These are phyloP conservation scores for Hyaloscypha hepaticicola DNA, from an alignment of 495 filamentous ascomycete species.

Conservation along the genomic window DNA sequence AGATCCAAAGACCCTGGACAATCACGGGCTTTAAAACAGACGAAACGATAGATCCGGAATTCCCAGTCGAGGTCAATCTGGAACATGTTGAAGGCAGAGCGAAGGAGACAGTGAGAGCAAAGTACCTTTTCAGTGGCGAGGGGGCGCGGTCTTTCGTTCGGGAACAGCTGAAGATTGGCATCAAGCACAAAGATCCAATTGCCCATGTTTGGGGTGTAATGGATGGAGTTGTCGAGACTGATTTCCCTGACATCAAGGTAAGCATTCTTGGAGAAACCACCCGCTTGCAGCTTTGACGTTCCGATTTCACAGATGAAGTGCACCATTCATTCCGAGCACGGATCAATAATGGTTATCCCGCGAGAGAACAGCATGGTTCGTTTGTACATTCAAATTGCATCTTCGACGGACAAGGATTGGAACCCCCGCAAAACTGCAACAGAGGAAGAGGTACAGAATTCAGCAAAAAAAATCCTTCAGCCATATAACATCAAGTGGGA, in stretches of 20 bases:
- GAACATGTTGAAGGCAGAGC: constrained; percentile 72
- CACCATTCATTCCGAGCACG: constrained; percentile 67
- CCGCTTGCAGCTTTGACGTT: neutral
- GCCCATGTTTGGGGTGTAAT: constrained; percentile 74
- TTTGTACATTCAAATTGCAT: constrained; percentile 73
- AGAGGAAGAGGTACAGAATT: constrained; percentile 63
- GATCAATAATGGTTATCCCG: constrained; percentile 75
- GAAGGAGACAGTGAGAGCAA: constrained; percentile 53
- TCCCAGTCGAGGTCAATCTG: constrained; percentile 63
- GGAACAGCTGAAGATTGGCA: constrained; percentile 60
- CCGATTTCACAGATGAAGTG: constrained; percentile 74
- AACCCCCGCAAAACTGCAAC: constrained; percentile 61
- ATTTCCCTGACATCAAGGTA: constrained; percentile 73
- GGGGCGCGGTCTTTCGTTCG: constrained; percentile 59
- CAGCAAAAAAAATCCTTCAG: constrained; percentile 63
- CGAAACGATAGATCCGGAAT: constrained; percentile 55
- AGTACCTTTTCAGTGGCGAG: constrained; percentile 62
- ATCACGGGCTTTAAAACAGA: constrained; percentile 63
- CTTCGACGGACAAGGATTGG: constrained; percentile 61
- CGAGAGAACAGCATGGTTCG: constrained; percentile 73
- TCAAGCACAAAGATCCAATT: constrained; percentile 62
- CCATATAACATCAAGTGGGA: constrained; percentile 73
- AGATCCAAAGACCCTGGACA: constrained; percentile 59
- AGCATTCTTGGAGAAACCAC: constrained; percentile 12
- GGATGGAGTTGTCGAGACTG: constrained; percentile 71